Percentiles rank a stretch among this genome's conserved stretches.
These are phyloP conservation scores for Panicum miliaceum DNA, from an alignment of 176 grass and related monocot species.

Conservation along the genomic window DNA sequence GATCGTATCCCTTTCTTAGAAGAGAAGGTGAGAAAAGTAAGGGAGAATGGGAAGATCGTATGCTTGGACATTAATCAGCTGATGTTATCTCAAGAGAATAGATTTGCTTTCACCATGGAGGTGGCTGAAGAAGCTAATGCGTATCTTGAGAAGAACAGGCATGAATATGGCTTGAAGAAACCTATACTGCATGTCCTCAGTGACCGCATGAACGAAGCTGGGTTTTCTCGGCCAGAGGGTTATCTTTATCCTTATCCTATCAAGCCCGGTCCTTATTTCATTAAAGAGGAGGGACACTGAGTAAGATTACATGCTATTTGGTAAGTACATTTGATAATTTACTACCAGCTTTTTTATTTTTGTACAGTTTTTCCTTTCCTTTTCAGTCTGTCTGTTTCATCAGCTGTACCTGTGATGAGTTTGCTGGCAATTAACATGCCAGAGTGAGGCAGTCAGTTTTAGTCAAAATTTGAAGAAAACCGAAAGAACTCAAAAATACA, in stretches of 20 bases:
- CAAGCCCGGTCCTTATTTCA: conserved; percentile 73
- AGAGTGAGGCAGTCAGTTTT: conserved; percentile 1
- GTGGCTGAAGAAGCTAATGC: conserved; percentile 76
- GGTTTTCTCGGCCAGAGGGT: conserved; percentile 72
- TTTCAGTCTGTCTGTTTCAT: conserved; percentile 38
- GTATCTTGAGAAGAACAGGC: conserved; percentile 74
- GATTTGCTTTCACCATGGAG: conserved; percentile 77
- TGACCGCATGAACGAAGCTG: conserved; percentile 84
- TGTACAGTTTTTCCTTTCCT: neutral
- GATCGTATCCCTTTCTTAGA: conserved; percentile 78
- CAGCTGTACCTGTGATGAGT: conserved; percentile 14
- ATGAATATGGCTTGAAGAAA: conserved; percentile 86
- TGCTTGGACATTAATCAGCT: conserved; percentile 83
- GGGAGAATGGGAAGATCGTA: conserved; percentile 72
- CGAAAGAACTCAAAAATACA: conserved; percentile 10
- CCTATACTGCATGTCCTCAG: conserved; percentile 78
- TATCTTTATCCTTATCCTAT: conserved; percentile 78
- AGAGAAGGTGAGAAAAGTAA: conserved; percentile 77
- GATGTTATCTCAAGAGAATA: conserved; percentile 80
- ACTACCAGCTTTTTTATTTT: neutral
- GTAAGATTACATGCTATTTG: conserved; percentile 16
- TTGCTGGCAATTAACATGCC: conserved; percentile 22
- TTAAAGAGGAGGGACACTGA: conserved; percentile 63
- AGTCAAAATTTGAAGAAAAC: conserved; percentile 28
- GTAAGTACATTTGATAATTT: conserved; percentile 37